phyloP scores from a whole-genome alignment of 2,329 filamentous ascomycete species.

The Diplodia corticola region DNA sequence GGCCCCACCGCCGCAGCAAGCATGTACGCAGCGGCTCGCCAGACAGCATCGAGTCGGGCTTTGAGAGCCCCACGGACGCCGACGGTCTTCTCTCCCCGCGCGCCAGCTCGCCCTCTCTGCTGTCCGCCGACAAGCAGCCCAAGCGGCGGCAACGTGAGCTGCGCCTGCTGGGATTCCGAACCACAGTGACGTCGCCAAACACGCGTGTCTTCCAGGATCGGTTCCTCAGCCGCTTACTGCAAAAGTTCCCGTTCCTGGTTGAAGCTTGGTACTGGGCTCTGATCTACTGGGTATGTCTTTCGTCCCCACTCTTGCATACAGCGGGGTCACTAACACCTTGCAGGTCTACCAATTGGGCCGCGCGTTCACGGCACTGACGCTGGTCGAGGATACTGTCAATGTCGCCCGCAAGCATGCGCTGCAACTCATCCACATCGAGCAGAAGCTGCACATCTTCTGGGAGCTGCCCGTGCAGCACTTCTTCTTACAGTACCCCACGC shows the following conservation, averaged over 20 bases:
- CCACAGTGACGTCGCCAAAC: conserved; percentile 60
- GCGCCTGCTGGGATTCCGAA: conserved; percentile 47
- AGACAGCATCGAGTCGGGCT: conserved; percentile 43
- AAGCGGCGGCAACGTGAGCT: conserved; percentile 55
- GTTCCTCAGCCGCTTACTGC: conserved; percentile 63
- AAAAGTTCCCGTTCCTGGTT: conserved; percentile 69
- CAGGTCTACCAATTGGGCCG: conserved; percentile 74
- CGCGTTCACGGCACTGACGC: conserved; percentile 68
- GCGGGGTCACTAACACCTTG: neutral
- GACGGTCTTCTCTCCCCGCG: conserved; percentile 38
- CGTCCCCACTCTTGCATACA: neutral
- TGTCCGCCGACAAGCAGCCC: conserved; percentile 44
- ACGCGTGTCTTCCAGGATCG: conserved; percentile 61
- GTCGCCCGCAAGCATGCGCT: conserved; percentile 69
- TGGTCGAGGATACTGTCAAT: conserved; percentile 67
- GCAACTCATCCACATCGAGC: conserved; percentile 66
- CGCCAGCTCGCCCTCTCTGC: conserved; percentile 44
- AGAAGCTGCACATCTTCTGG: conserved; percentile 64
- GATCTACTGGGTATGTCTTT: conserved; percentile 68
- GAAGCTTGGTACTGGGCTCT: conserved; percentile 78
- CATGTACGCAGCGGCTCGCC: conserved; percentile 40
- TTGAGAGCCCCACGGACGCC: conserved; percentile 37
- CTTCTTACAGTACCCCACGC: conserved; percentile 54
- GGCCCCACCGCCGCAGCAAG: conserved; percentile 27
- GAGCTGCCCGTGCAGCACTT: conserved; percentile 63